Conservation (phyloP, 163 green algal genomes). For the Picocystis sp. region DNA sequence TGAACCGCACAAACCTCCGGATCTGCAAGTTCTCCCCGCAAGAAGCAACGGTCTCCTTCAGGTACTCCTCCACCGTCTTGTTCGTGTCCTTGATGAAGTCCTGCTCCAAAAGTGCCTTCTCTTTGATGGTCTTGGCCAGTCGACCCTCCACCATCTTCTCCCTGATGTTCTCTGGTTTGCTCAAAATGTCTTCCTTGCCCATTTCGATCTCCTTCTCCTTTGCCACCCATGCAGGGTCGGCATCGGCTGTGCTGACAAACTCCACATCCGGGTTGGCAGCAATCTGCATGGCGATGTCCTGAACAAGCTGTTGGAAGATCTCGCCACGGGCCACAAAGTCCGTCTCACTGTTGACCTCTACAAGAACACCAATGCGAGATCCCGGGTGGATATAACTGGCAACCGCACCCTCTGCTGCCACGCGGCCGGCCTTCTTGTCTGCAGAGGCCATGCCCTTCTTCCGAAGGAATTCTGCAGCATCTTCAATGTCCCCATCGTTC, state of each 20-base stretch:
- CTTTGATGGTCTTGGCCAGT: slow-evolving; percentile 63
- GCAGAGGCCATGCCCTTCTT: slow-evolving; percentile 90
- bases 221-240: slow-evolving; percentile 41
- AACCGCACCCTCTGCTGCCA: slow-evolving; percentile 70
- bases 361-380: slow-evolving; percentile 71
- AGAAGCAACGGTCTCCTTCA: slow-evolving; percentile 61
- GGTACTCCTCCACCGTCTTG: slow-evolving; percentile 66
- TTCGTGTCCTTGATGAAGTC: slow-evolving; percentile 54
- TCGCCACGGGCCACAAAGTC: slow-evolving; percentile 91
- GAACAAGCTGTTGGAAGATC: slow-evolving; percentile 76
- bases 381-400: slow-evolving; percentile 75
- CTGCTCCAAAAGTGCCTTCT: slow-evolving; percentile 53
- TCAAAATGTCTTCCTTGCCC: slow-evolving; percentile 69
- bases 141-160: slow-evolving; percentile 87
- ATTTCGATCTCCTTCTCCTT: slow-evolving; percentile 74
- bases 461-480: slow-evolving; percentile 63
- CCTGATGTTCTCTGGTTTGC: slow-evolving; percentile 79
- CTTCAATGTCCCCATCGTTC: slow-evolving; percentile 51
- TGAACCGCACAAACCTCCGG: slow-evolving; percentile 58
- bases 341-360: slow-evolving; percentile 98
- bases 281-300: slow-evolving; percentile 45
- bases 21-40: slow-evolving; percentile 82
- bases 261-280: slow-evolving; percentile 21
- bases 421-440: slow-evolving; percentile 81
- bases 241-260: slow-evolving; percentile 49